Base-by-base conservation (phyloP, 129 eudicot species). In the Mikania micrantha region DNA sequence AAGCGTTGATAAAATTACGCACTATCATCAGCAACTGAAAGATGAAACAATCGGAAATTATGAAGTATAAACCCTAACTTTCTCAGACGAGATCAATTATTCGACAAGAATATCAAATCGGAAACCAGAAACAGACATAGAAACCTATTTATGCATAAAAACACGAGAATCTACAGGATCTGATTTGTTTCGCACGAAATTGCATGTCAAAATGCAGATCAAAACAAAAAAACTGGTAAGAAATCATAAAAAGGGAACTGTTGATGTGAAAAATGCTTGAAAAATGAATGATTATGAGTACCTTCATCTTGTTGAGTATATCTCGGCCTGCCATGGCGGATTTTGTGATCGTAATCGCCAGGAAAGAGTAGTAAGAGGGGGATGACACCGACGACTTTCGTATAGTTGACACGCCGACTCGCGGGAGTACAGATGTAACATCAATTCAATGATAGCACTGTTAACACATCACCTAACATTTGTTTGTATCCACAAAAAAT, bases 231-330 rank as follows among this genome's bases (percentile, higher is more conserved):
- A 35, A n/a, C 25, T 24, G 40, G 25, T 42, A 7, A 42, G 7
- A 64, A 5, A 41, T 22, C 3, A 40, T 16, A 25, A 7, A 15
- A 29, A 32, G 11, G 12, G 17, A 35, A 45, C 0, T 25, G 19
- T 32, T 52, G n/a, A n/a, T 22, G 42, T 5, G 21, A 48, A 16
- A 24, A 34, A 16, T 53, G 44, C 10, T 16, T 3, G 44, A 16
- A 27, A 57, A n/a, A 3, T 0, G 22, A 52, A 29, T 56, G 56
- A 17, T 24, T 21, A 36, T 16, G 19, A 34, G 35, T 68, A 76
- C 75, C 80, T 76, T 76, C 80, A 76, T 76, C 80, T 68, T 76
- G 69, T 68, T 39, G 67, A 76, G 75, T 62, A 76, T 76, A 27
- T 76, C 80, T 47, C 75, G 70, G 70, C 80, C 80, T n/a, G 69